These are phyloP conservation scores for Gossypium davidsonii DNA, from an alignment of 441 rosid species.

Conservation along the genomic window DNA sequence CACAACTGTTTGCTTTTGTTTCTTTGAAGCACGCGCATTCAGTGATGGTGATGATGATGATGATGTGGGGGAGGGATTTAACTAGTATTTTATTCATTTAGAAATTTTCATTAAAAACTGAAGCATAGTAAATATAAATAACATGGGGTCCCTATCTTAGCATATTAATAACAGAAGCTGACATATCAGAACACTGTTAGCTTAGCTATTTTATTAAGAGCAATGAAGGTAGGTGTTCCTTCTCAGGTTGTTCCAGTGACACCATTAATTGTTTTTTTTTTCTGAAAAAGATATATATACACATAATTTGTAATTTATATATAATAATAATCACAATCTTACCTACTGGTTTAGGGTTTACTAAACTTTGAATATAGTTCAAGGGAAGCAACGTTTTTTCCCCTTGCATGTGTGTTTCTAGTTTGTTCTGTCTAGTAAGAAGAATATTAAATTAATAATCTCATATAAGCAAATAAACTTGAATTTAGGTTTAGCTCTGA, in stretches of 20 bases:
- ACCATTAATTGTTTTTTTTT: neutral
- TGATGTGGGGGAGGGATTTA: constrained; percentile 10
- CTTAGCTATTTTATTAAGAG: neutral
- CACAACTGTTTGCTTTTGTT: constrained; percentile 6
- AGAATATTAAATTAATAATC: neutral
- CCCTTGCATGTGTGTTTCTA: neutral
- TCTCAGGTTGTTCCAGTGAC: neutral
- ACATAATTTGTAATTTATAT: neutral
- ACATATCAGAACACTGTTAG: constrained; percentile 3
- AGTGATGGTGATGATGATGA: constrained; percentile 16
- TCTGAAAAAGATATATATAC: neutral
- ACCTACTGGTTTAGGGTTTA: neutral
- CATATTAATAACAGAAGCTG: constrained; percentile 11
- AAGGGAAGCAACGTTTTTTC: neutral
- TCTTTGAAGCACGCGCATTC: constrained; percentile 42
- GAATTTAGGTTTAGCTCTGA: neutral
- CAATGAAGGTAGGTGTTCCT: constrained; percentile 6
- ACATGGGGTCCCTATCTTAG: neutral
- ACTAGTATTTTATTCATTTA: neutral
- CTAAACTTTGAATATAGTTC: neutral
- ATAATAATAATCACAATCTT: neutral
- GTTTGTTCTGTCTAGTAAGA: neutral
- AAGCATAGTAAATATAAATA: neutral
- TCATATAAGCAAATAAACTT: neutral
- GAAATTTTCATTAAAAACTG: neutral